These are phyloP conservation scores for Fusarium circinatum DNA, from an alignment of 2,329 filamentous ascomycete genomes.

Conservation along the genomic window DNA sequence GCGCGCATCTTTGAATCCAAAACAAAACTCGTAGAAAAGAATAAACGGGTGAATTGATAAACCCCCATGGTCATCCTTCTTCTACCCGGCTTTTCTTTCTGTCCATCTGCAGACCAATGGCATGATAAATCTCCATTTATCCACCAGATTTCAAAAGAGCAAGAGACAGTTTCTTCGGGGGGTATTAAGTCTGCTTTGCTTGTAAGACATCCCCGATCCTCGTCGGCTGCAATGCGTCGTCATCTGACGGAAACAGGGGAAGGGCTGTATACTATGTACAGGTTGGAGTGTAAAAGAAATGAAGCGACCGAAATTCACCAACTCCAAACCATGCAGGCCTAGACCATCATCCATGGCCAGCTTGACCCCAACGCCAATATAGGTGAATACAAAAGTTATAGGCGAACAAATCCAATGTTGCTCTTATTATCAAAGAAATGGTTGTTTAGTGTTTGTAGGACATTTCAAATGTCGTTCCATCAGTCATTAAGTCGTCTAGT, in stretches of 20 bases:
- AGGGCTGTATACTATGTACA: slow-evolving; percentile 31
- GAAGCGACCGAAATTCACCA: slow-evolving; percentile 32
- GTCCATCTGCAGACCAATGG: slow-evolving; percentile 4
- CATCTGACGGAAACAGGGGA: slow-evolving; percentile 5
- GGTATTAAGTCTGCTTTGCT: slow-evolving; percentile 36
- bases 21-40: not conserved
- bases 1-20: slow-evolving; percentile 23
- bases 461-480: slow-evolving; percentile 24
- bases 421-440: slow-evolving; percentile 8
- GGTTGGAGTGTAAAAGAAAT: slow-evolving; percentile 16
- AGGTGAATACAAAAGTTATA: slow-evolving; percentile 29
- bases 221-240: slow-evolving; percentile 5
- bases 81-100: slow-evolving; percentile 32
- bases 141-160: slow-evolving; percentile 20
- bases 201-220: slow-evolving; percentile 18
- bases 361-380: slow-evolving; percentile 38
- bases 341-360: slow-evolving; percentile 27
- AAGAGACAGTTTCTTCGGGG: slow-evolving; percentile 23
- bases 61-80: slow-evolving; percentile 15
- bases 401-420: slow-evolving; percentile 5
- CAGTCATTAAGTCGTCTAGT: slow-evolving; percentile 51
- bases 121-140: slow-evolving; percentile 14
- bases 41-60: slow-evolving; percentile 19
- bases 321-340: slow-evolving; percentile 41
- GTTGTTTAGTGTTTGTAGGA: slow-evolving; percentile 7